phyloP scores from a whole-genome alignment of 2,329 filamentous ascomycete species.

The Aspergillus japonicus region DNA sequence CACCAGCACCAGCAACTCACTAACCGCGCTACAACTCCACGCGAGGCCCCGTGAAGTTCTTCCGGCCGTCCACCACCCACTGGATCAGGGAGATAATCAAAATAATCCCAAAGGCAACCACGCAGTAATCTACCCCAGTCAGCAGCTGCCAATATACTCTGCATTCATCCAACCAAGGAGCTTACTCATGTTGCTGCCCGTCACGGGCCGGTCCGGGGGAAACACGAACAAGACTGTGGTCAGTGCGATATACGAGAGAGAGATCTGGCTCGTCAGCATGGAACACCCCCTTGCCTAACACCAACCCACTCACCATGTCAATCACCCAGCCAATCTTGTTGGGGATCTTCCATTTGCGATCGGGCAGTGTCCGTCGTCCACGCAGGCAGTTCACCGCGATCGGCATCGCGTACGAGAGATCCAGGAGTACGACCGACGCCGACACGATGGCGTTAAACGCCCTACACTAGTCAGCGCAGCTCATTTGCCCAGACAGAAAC shows the following conservation, averaged over 20 bases:
- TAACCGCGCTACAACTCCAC: not conserved
- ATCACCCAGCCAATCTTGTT: slow-evolving; percentile 57
- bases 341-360: slow-evolving; percentile 57
- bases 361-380: slow-evolving; percentile 63
- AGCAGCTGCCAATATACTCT: no score
- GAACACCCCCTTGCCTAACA: not conserved
- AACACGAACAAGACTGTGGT: slow-evolving; percentile 74
- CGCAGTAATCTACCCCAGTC: slow-evolving; percentile 34
- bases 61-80: slow-evolving; percentile 60
- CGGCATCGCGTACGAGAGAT: slow-evolving; percentile 71
- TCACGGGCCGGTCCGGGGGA: slow-evolving; percentile 64
- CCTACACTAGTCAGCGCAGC: slow-evolving; percentile 32
- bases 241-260: slow-evolving; percentile 61
- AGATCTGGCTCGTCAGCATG: slow-evolving; percentile 40
- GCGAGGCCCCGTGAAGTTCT: slow-evolving; percentile 56
- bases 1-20: no score
- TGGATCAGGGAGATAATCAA: slow-evolving; percentile 56
- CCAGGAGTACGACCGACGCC: slow-evolving; percentile 68
- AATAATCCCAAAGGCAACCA: slow-evolving; percentile 58
- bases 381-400: slow-evolving; percentile 67
- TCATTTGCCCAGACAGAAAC: not conserved
- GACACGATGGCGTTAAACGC: slow-evolving; percentile 71
- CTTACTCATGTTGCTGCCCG: slow-evolving; percentile 66
- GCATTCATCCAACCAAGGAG: slow-evolving; percentile 3
- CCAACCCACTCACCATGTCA: slow-evolving; percentile 48